A percentile compares a stretch with the other conserved stretches of the same genome.
Conservation (phyloP, 805 yeast genomes). For the Myxozyma udenii region DNA sequence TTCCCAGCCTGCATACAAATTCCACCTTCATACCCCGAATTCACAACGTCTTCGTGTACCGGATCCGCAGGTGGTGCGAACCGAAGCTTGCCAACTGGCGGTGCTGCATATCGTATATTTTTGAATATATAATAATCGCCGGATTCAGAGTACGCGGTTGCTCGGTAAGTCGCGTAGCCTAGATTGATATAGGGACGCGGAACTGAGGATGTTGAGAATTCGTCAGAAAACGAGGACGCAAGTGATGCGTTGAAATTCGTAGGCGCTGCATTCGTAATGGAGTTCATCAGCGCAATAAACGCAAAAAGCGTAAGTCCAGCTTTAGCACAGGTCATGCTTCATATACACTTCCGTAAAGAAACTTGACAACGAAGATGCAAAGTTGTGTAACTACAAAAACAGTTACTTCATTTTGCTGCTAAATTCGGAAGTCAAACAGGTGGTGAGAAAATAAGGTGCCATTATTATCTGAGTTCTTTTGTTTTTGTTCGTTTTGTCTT, state of each 20-base stretch:
- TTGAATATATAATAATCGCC: constrained; percentile 8
- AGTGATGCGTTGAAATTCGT: too few relatives aligned
- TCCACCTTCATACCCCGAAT: constrained; percentile 20
- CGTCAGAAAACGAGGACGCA: too few relatives aligned
- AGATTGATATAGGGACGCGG: constrained; percentile 6
- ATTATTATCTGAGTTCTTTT: too few relatives aligned
- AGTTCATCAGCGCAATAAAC: not conserved
- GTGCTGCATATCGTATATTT: constrained; percentile 29
- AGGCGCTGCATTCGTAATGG: too few relatives aligned
- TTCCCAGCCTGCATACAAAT: constrained; percentile 20
- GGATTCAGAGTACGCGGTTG: constrained; percentile 6
- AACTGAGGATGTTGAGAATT: not conserved
- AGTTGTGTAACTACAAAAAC: too few relatives aligned
- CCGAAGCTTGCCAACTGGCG: constrained; percentile 21
- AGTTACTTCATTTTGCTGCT: too few relatives aligned
- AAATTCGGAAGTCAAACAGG: too few relatives aligned
- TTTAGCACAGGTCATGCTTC: not conserved
- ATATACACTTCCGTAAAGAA: not conserved
- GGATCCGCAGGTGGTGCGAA: constrained; percentile 20
- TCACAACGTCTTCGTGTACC: constrained; percentile 7
- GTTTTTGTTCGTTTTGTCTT: too few relatives aligned
- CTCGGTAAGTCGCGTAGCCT: constrained; percentile 20
- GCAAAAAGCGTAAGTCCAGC: not conserved
- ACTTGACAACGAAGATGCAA: too few relatives aligned
- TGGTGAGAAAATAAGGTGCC: too few relatives aligned